phyloP scores from a whole-genome alignment of 2,329 filamentous ascomycete species.

The Ceratocystis eucalypticola region DNA sequence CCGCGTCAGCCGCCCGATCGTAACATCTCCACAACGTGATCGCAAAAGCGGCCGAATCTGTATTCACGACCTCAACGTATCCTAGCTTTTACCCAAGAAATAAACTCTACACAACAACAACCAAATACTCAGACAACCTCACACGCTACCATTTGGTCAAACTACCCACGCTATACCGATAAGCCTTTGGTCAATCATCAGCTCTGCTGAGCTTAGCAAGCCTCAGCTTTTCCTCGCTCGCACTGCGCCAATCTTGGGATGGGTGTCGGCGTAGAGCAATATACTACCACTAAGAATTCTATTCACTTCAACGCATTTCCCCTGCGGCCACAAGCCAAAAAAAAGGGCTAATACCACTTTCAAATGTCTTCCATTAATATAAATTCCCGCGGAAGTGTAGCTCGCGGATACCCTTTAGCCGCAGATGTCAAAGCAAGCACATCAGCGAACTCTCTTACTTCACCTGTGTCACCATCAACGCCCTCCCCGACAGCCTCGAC shows the following conservation, averaged over 20 bases:
- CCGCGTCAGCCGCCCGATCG: background rate
- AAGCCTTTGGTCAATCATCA: too few relatives aligned
- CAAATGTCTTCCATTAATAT: background rate
- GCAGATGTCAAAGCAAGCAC: background rate
- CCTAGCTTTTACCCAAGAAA: background rate
- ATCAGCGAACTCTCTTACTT: conserved; percentile 1
- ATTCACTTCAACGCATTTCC: background rate
- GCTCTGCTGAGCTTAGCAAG: too few relatives aligned
- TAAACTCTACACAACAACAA: background rate
- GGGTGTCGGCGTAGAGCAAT: too few relatives aligned
- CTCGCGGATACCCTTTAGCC: background rate
- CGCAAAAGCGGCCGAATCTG: too few relatives aligned
- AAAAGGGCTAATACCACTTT: background rate
- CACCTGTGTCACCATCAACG: conserved; percentile 3
- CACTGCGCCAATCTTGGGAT: too few relatives aligned
- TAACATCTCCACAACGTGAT: background rate
- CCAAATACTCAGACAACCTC: background rate
- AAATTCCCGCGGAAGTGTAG: background rate
- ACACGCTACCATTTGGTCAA: background rate
- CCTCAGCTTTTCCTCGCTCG: too few relatives aligned
- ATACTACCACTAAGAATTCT: background rate
- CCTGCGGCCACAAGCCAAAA: too few relatives aligned
- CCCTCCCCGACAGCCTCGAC: background rate
- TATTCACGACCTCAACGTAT: background rate
- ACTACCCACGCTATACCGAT: background rate